Evolutionary conservation across 1,139 yeast genomes (phyloP), one percentile per base, ranked within the genome.

Genomic region (Casaregolazyma suthepensis): DNA sequence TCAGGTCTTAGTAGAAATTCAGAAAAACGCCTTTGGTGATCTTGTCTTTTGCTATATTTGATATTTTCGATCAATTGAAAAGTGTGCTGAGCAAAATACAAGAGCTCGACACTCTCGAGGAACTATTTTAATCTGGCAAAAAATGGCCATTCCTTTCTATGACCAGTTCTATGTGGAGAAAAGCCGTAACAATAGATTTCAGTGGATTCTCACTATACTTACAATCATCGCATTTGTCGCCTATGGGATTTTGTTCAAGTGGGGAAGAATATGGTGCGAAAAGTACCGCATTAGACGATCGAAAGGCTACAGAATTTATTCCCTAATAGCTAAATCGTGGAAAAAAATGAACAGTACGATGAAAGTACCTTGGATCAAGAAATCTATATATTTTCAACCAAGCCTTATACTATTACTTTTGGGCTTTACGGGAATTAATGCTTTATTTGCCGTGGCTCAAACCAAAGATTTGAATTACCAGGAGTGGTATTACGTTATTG

Each of bases 171-270:
- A 57, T 55, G 73, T 70, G 26, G 82, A 78, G 59, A 61, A 50
- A 35, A 62, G 65, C 0, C 63, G 80, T 54, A 76, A 71, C 56
- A 61, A 58, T 48, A 66, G 62, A 53, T 76, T 61, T 57, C 74
- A 71, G 50, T 75, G 80, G 76, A 57, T 73, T 19, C 62, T 70
- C 5, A 71, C 71, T 54, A 67, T 65, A 0, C 31, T 72, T 3
- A 62, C 70, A 1, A 40, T 75, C 2, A 17, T 63, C 1, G 54
- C 67, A 1, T 62, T 76, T 15, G 54, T 66, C 0, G 19, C 68
- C 3, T 76, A 77, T 64, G 81, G 81, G 4, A 10, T 74, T 2
- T 35, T 75, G 1, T 75, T 76, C 61, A 69, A 73, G 52, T 75
- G 78, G 77, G 62, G 75, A 5, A 79, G 79, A 5, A 61, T 63